Conservation (phyloP, 1,139 yeast species). For the Suhomyces anneliseae region DNA sequence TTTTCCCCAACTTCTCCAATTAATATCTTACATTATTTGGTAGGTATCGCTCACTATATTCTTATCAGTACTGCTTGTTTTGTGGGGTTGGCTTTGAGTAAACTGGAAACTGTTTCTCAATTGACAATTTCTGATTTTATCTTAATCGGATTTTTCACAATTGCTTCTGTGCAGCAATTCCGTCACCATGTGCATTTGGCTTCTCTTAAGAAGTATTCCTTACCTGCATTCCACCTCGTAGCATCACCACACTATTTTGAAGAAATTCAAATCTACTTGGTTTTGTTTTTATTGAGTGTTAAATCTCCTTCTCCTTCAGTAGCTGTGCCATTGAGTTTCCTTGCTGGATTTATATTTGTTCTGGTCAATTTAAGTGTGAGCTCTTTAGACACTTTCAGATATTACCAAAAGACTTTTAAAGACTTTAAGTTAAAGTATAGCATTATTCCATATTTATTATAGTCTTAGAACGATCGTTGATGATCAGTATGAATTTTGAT, state of each 20-base stretch:
- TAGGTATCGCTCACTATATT: slow-evolving; percentile 68
- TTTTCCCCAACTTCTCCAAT: slow-evolving; percentile 55
- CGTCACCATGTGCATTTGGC: slow-evolving; percentile 62
- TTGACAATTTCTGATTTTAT: slow-evolving; percentile 39
- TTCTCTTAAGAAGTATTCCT: slow-evolving; percentile 59
- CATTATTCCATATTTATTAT: slow-evolving; percentile 12
- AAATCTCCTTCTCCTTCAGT: slow-evolving; percentile 7
- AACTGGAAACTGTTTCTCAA: slow-evolving; percentile 26
- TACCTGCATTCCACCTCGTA: slow-evolving; percentile 57
- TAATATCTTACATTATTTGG: slow-evolving; percentile 73
- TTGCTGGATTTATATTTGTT: slow-evolving; percentile 54
- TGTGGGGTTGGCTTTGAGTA: neutral
- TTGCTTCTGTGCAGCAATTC: slow-evolving; percentile 57
- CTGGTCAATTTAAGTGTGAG: slow-evolving; percentile 58
- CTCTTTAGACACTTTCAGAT: slow-evolving; percentile 57
- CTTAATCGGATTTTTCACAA: slow-evolving; percentile 31
- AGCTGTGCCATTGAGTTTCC: slow-evolving; percentile 18
- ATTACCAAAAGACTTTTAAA: slow-evolving; percentile 37
- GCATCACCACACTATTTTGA: slow-evolving; percentile 83
- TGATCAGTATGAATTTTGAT: no score
- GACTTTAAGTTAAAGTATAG: slow-evolving; percentile 12
- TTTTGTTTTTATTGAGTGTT: slow-evolving; percentile 25
- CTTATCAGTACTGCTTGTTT: slow-evolving; percentile 16
- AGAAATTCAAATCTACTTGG: slow-evolving; percentile 64
- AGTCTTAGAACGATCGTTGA: neutral